Base-by-base conservation (phyloP, 257 asterid species). In the Lycium barbarum region DNA sequence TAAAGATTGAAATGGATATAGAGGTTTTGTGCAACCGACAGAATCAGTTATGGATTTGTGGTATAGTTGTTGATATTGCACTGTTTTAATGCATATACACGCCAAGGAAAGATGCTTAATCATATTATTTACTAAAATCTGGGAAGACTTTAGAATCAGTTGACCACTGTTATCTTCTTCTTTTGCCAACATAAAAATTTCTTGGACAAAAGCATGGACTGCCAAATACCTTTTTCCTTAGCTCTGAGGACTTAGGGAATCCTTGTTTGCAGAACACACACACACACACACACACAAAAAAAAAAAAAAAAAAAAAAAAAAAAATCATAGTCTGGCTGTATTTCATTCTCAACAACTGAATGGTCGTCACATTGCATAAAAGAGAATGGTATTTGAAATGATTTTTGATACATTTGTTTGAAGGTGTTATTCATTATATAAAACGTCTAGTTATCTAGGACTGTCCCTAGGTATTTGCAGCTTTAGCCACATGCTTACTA, bases 381-480 rank as follows among this genome's bases (percentile, higher is more conserved):
- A 36, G 47, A 67, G 51, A 68, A 15, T 68, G 51, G 76, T 68
- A 68, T 14, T 68, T 58, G 65, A 58, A 58, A 18, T 1, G 26
- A 58, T 58, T 4, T 0, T 17, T 67, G 49, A 26, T 76, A 53
- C 47, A 49, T 76, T 7, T 81, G 7, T 73, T 63, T 40, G 45
- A 82, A 83, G 80, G 83, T 80, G 67, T 80, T 76, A 47, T 47
- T 78, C 51, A 66, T 85, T 85, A 43, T 67, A 17, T 79, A 83
- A 84, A 49, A 72, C 55, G 43, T 83, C 35, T 81, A 61, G 80
- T 84, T 80, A 72, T 65, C 40, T 33, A 59, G 47, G 80, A 68
- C 18, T 36, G 83, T 72, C 68, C 47, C 47, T 26, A 26, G 82
- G 58, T 76, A 76, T 51, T 51, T 76, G 22, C 14, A 51, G 63